Evolutionary conservation across 805 yeast genomes (phyloP), one percentile per base, ranked within the genome.

Genomic region (Cyberlindnera mycetangii): DNA sequence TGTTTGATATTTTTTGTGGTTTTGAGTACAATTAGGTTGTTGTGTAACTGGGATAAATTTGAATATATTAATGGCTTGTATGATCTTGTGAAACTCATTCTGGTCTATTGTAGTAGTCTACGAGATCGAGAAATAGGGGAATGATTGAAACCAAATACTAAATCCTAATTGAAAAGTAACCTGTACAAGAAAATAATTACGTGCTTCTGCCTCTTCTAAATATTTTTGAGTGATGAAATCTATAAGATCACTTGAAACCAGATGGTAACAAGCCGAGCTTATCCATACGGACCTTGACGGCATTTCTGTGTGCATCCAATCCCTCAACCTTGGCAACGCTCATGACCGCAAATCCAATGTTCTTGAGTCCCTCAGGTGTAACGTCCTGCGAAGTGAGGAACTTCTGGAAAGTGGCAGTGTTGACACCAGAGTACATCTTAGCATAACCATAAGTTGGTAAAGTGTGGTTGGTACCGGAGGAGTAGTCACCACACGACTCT

Each of bases 361-460:
- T 81, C 61, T 78, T 71, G 56, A 93, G 75, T 18, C 99, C 99
- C 64, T 83, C 77, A 44, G 85, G 80, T 1, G 89, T 83, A 28
- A 93, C 88, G 60, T 84, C 88, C 71, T 93, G 99, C 22, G 96
- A 78, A 10, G 99, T 93, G 60, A 93, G 85, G 69, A 86, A 89
- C 68, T 93, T 93, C 67, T 87, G 95, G 81, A 88, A 93, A 0
- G 97, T 89, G 40, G 89, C 83, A 19, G 98, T 93, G 71, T 93
- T 93, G 44, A 90, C 97, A 50, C 99, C 99, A 53, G 95, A 83
- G 70, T 93, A 93, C 78, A 89, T 95, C 70, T 89, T 84, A 35
- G 99, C 98, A 61, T 92, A 93, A 40, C 99, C 99, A 62, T 93
- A 93, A 0, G 99, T 93, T 47, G 99, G 99, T 58, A 93, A 76